Base-by-base conservation (phyloP, 257 asterid species). In the Cordia subcordata region DNA sequence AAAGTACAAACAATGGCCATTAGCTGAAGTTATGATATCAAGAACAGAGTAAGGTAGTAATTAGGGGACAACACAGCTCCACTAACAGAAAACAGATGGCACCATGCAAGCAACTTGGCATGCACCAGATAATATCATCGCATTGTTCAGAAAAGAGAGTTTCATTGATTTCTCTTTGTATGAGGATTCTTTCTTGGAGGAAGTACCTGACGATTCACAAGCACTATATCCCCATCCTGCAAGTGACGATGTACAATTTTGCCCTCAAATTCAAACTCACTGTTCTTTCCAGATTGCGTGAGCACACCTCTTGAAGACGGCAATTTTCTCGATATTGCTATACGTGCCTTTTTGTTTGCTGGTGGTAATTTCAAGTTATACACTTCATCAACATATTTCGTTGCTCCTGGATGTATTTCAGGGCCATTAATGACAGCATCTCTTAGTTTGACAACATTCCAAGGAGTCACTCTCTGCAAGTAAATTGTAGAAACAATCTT, bases 161-260 rank as follows among this genome's bases (percentile, higher is more conserved):
- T n/a, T n/a, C n/a, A n/a, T n/a, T n/a, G n/a, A n/a, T n/a, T n/a
- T n/a, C n/a, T 27, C 35, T 27, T 27, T 3, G 35, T 27, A 27
- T 27, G 35, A 27, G 6, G 3, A 1, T 27, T 27, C 3, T 27
- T 6, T 27, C 35, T 27, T 27, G 35, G 16, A 27, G 8, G 33
- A n/a, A 38, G 44, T 70, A 92, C 99, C 95, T 92, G 99, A 23
- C 99, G 83, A 79, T 93, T 93, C 49, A 88, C 97, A 70, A 93
- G 96, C 65, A 93, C 99, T 61, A 93, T 77, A 75, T 93, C 99
- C 53, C 99, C 99, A 80, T 93, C 99, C 73, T 78, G 91, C 85
- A 93, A 73, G 82, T 93, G 99, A 51, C 99, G 93, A 72, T 68
- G 60, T 33, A 93, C 96, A 63, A 60, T 64, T 76, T 89, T 93